phyloP scores from a whole-genome alignment of 2,329 filamentous ascomycete species.

The Claviceps sp. region DNA sequence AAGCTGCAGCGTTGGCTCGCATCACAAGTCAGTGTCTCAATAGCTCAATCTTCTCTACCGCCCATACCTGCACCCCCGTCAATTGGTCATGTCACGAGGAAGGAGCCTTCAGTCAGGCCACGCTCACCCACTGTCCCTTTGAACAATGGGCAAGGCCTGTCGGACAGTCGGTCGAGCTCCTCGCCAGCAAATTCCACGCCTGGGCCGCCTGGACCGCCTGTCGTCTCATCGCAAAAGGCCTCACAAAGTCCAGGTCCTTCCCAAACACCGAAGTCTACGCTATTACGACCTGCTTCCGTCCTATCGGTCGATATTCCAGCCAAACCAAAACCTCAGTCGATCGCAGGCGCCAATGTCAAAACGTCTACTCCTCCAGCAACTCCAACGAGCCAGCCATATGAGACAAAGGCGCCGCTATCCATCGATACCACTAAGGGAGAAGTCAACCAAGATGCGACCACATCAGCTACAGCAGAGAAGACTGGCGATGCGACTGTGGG shows the following conservation, averaged over 20 bases:
- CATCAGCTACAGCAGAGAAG: not conserved
- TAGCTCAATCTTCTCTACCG: conserved; percentile 5
- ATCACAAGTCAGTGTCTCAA: conserved; percentile 14
- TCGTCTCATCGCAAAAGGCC: not conserved
- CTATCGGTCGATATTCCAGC: not conserved
- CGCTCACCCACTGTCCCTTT: conserved; percentile 6
- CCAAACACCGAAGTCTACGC: conserved; percentile 4
- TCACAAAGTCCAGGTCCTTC: not conserved
- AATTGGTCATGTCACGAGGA: conserved; percentile 3
- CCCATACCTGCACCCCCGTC: conserved; percentile 1
- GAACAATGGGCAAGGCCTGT: conserved; percentile 7
- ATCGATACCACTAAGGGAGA: not conserved
- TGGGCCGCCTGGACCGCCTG: not conserved
- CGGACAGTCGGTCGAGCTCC: conserved; percentile 4
- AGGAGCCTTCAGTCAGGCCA: conserved; percentile 5
- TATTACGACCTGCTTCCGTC: not conserved
- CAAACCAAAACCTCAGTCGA: not conserved
- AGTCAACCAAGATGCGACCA: not conserved
- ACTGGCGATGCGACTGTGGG: not conserved
- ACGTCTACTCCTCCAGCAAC: not conserved
- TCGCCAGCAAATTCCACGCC: conserved; percentile 7
- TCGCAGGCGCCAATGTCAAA: not conserved
- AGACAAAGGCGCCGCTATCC: not conserved
- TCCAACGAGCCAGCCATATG: not conserved
- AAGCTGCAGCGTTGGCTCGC: conserved; percentile 25